These are phyloP conservation scores for Botryotinia globosa DNA, from an alignment of 2,329 filamentous ascomycete genomes.

Conservation along the genomic window DNA sequence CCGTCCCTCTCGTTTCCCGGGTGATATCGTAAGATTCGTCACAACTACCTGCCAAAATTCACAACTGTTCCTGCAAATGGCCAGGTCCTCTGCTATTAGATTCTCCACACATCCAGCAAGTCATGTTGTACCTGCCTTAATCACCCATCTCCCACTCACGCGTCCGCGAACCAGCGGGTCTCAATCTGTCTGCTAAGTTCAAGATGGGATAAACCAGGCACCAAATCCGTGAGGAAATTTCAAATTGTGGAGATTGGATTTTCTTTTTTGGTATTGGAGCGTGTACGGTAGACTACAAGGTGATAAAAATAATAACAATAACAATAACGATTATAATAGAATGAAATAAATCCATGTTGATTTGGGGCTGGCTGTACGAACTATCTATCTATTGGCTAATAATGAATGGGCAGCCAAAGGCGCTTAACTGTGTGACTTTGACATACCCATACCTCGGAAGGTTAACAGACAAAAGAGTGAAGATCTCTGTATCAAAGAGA, in stretches of 20 bases:
- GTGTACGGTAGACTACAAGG: conserved; percentile 4
- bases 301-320: neutral
- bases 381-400: neutral
- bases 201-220: conserved; percentile 4
- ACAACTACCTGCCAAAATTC: neutral
- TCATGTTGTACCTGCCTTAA: conserved; percentile 7
- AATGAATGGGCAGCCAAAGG: neutral
- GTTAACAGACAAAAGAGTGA: neutral
- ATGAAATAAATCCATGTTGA: neutral
- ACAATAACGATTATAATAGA: neutral
- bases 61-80: neutral
- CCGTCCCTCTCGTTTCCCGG: neutral
- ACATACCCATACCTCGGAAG: neutral
- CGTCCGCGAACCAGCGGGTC: conserved; percentile 10
- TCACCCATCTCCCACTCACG: neutral
- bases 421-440: neutral
- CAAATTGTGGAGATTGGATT: conserved; percentile 5
- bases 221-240: conserved; percentile 7
- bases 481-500: conserved; percentile 4
- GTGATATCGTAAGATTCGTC: conserved; percentile 2
- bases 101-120: neutral
- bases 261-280: neutral
- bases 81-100: neutral
- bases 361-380: neutral
- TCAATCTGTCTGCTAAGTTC: neutral